phyloP scores from a whole-genome alignment of 306 rosid species.

The Quercus ilex region DNA sequence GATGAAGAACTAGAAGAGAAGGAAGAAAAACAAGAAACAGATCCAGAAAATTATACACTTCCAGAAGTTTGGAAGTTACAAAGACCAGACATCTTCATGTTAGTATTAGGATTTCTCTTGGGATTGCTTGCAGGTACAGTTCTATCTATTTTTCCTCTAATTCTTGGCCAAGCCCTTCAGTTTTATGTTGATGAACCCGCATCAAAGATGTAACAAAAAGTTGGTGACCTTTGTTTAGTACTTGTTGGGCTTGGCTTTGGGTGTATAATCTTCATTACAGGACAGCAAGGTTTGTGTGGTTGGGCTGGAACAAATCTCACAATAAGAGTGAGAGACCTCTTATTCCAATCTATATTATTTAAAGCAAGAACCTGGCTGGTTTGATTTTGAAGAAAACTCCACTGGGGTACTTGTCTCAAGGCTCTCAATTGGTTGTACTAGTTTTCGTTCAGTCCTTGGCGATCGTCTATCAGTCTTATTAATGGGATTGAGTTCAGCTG shows the following conservation, averaged over 20 bases:
- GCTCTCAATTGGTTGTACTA: constrained; percentile 61
- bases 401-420: constrained; percentile 68
- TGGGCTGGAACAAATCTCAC: constrained; percentile 94
- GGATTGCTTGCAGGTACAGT: constrained; percentile 79
- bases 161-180: constrained; percentile 62
- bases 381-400: constrained; percentile 81
- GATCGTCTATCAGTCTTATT: constrained; percentile 79
- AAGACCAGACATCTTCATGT: constrained; percentile 55
- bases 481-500: constrained; percentile 85
- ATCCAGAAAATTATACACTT: constrained; percentile 33
- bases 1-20: constrained; percentile 32
- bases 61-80: constrained; percentile 68
- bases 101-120: constrained; percentile 58
- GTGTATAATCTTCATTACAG: constrained; percentile 74
- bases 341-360: constrained; percentile 73
- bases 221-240: constrained; percentile 55
- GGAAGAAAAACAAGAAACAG: constrained; percentile 34
- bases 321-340: constrained; percentile 65
- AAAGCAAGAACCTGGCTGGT: constrained; percentile 96
- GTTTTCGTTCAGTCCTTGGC: constrained; percentile 70
- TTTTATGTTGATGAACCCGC: constrained; percentile 43
- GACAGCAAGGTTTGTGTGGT: constrained; percentile 91
- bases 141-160: constrained; percentile 68
- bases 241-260: constrained; percentile 82
- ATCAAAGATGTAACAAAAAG: constrained; percentile 37